Evolutionary conservation across 345 rosid genomes (phyloP).

Genomic region (Euclidium syriacum): DNA sequence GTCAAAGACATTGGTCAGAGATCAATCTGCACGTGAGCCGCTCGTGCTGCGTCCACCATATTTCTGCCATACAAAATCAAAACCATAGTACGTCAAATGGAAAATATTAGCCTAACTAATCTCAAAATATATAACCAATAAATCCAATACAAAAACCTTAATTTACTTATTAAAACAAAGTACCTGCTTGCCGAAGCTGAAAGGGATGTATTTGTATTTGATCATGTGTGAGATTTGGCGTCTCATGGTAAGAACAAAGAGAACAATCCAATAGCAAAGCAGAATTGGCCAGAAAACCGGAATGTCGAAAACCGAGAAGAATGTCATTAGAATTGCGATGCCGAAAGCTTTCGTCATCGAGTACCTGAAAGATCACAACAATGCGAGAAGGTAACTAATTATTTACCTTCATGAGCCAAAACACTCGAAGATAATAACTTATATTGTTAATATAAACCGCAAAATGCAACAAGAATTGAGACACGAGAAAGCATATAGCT

Average conservation of each 20-base stretch:
- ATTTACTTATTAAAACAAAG: not conserved
- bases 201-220: conserved; percentile 60
- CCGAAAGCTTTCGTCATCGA: conserved; percentile 65
- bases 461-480: not conserved
- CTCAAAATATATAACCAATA: not conserved
- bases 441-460: too few relatives aligned
- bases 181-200: conserved; percentile 71
- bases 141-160: not conserved
- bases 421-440: too few relatives aligned
- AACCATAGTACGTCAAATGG: not conserved
- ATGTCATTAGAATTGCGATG: conserved; percentile 61
- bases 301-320: conserved; percentile 66
- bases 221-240: conserved; percentile 72
- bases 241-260: conserved; percentile 67
- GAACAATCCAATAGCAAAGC: conserved; percentile 60
- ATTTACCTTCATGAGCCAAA: not conserved
- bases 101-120: not conserved
- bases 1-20: not conserved
- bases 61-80: conserved; percentile 35
- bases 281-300: conserved; percentile 84
- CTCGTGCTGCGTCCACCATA: conserved; percentile 56
- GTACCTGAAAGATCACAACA: conserved; percentile 48
- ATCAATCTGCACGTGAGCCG: conserved; percentile 43
- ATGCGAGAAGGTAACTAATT: not conserved
- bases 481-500: not conserved